Evolutionary conservation across 1,284 basidiomycete species (phyloP).

Genomic region (Austropuccinia psidii): DNA sequence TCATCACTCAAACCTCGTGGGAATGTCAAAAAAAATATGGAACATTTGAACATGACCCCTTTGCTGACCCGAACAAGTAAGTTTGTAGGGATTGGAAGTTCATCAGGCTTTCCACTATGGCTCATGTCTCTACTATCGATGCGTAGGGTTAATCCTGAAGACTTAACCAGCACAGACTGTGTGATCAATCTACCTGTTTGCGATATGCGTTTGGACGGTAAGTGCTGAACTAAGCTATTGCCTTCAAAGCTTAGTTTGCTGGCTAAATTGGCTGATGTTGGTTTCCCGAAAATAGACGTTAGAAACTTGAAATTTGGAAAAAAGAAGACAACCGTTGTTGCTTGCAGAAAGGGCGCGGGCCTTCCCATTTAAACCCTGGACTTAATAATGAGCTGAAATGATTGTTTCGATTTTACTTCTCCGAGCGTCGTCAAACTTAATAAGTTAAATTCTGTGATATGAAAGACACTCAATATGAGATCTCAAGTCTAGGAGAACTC

Average conservation of each 20-base stretch:
- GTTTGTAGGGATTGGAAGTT: neutral
- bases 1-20: slow-evolving; percentile 13
- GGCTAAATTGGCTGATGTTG: neutral
- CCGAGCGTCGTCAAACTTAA: too few species aligned
- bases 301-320: neutral
- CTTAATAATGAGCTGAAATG: too few species aligned
- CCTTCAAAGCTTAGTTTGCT: neutral
- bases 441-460: too few species aligned
- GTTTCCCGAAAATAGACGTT: too few species aligned
- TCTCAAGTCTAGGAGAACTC: too few species aligned
- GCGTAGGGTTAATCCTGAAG: neutral
- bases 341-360: slow-evolving; percentile 26
- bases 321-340: slow-evolving; percentile 13
- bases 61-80: slow-evolving; percentile 5
- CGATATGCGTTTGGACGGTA: slow-evolving; percentile 4
- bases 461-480: too few species aligned
- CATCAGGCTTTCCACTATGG: neutral
- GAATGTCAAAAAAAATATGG: slow-evolving; percentile 29
- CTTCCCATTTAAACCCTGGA: slow-evolving; percentile 13
- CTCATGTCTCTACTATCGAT: neutral
- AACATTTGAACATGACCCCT: slow-evolving; percentile 29
- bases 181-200: slow-evolving; percentile 25
- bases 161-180: neutral
- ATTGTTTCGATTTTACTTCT: neutral
- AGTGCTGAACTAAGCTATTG: neutral